Conservation (phyloP, 139 green algal genomes). For the Chlamydomonas eustigma region DNA sequence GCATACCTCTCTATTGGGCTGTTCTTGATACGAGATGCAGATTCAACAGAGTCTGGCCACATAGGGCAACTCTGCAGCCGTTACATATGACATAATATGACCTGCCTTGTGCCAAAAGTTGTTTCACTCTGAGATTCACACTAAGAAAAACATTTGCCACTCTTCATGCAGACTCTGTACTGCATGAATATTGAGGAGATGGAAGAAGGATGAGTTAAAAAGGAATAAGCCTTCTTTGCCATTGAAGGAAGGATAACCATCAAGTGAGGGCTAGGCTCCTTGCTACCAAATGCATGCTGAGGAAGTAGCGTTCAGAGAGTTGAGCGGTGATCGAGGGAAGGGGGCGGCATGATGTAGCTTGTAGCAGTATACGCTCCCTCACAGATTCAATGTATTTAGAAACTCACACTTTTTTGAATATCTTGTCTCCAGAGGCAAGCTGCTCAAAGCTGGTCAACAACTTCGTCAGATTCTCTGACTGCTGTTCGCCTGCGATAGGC, state of each 20-base stretch:
- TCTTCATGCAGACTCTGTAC: background rate
- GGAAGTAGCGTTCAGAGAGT: too few species aligned
- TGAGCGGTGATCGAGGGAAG: too few species aligned
- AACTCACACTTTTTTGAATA: slow-evolving; percentile 1
- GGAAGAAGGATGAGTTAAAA: background rate
- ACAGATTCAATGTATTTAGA: background rate
- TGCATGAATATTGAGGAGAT: background rate
- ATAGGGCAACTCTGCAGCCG: too few species aligned
- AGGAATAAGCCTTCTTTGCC: background rate
- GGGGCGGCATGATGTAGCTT: too few species aligned
- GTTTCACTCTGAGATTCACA: too few species aligned
- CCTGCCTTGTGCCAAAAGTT: too few species aligned
- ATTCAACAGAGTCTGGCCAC: too few species aligned
- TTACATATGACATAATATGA: too few species aligned
- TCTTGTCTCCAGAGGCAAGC: background rate
- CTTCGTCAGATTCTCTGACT: background rate
- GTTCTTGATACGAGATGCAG: too few species aligned
- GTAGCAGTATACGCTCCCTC: background rate
- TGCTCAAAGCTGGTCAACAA: background rate
- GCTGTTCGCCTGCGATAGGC: background rate
- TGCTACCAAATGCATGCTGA: too few species aligned
- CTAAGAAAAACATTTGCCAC: too few species aligned
- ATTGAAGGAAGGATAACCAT: background rate
- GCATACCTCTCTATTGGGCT: background rate
- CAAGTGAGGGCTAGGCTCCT: too few species aligned